Conservation (phyloP, 2,329 filamentous ascomycete genomes). For the Sporothrix humicola region DNA sequence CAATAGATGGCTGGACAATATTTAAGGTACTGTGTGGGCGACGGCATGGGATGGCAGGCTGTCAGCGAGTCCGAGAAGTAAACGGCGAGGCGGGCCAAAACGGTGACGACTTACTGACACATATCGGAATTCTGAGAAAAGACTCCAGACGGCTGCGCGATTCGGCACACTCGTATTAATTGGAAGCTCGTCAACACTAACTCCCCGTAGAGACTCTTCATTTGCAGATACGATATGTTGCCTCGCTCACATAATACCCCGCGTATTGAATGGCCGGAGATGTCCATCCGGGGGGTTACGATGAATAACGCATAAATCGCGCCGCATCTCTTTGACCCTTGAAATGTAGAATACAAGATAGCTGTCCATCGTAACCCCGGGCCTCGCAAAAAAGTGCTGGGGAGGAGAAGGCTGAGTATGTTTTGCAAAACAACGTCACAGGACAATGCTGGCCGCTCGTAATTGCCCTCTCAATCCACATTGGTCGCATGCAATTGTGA, state of each 20-base stretch:
- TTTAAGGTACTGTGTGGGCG: background rate
- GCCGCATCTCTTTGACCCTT: background rate
- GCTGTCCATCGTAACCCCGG: background rate
- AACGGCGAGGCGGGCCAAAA: background rate
- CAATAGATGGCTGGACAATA: background rate
- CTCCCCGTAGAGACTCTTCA: too few species aligned
- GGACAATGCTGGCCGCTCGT: background rate
- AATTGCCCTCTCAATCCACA: background rate
- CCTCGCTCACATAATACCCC: background rate
- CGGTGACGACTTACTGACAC: background rate
- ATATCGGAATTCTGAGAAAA: background rate
- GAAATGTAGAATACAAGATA: background rate
- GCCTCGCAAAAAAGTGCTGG: background rate
- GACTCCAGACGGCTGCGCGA: background rate
- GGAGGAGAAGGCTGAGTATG: background rate
- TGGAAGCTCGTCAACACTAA: background rate
- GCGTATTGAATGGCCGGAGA: background rate
- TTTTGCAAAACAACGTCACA: background rate
- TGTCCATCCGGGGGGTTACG: background rate
- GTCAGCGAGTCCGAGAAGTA: background rate
- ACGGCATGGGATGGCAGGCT: background rate
- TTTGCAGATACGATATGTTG: background rate
- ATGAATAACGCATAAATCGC: constrained; percentile 4
- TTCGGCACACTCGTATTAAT: background rate
- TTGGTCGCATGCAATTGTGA: background rate